Conservation (phyloP, 1,284 basidiomycete genomes). For the Cryptococcus sp. region DNA sequence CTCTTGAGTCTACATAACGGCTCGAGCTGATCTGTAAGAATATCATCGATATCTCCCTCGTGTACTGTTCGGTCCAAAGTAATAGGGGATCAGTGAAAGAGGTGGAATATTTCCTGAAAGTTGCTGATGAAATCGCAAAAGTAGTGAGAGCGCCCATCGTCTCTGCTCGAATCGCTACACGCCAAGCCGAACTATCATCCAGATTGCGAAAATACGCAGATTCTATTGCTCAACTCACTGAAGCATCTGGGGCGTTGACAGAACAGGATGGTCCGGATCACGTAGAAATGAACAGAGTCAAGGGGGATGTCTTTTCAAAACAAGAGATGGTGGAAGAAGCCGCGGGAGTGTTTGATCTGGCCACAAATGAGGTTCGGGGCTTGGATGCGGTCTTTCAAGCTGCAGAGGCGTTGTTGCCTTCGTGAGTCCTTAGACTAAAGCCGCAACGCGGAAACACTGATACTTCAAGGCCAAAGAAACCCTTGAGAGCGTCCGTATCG, state of each 20-base stretch:
- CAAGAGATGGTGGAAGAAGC: conserved; percentile 55
- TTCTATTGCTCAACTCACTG: conserved; percentile 54
- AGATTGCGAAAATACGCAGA: conserved; percentile 58
- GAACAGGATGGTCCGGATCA: conserved; percentile 46
- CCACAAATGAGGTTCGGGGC: conserved; percentile 27
- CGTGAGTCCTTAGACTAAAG: conserved; percentile 15
- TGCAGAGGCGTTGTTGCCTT: conserved; percentile 30
- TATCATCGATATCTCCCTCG: conserved; percentile 61
- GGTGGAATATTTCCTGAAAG: conserved; percentile 72
- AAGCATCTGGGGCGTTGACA: conserved; percentile 50
- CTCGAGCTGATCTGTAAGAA: conserved; percentile 44
- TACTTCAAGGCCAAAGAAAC: conserved; percentile 5
- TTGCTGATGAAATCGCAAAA: conserved; percentile 64
- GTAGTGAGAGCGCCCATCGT: conserved; percentile 63
- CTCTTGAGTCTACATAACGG: neutral
- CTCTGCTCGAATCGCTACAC: conserved; percentile 59
- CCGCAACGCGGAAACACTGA: neutral
- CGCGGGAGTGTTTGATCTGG: conserved; percentile 46
- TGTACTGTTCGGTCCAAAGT: conserved; percentile 60
- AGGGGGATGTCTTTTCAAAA: conserved; percentile 50
- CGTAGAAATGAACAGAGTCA: conserved; percentile 60
- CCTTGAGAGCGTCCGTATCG: conserved; percentile 5
- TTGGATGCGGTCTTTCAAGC: conserved; percentile 33
- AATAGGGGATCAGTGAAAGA: conserved; percentile 72
- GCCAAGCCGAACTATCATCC: conserved; percentile 64